phyloP scores from a whole-genome alignment of 305 asterid species.

The Withania somnifera region DNA sequence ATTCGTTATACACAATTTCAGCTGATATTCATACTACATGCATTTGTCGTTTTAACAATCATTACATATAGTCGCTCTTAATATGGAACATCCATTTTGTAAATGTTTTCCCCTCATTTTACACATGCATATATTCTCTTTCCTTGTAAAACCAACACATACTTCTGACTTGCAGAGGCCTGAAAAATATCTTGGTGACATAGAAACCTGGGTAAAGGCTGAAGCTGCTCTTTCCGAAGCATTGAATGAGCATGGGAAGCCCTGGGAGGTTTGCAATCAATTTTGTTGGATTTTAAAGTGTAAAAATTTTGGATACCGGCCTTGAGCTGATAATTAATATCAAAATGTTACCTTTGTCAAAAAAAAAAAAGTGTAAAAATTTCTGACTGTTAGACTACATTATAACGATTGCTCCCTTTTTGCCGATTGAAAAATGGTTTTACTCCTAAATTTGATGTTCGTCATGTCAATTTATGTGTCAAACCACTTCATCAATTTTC shows the following conservation, averaged over 20 bases:
- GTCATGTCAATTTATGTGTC: not conserved
- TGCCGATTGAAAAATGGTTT: not conserved
- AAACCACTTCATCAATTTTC: not conserved
- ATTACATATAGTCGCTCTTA: not conserved
- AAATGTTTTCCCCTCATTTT: not conserved
- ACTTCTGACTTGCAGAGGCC: slow-evolving; percentile 65
- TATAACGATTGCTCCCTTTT: not conserved
- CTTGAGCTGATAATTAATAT: too few species aligned
- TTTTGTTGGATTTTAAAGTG: slow-evolving; percentile 1
- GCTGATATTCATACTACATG: not conserved
- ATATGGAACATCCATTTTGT: not conserved
- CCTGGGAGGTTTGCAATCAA: slow-evolving; percentile 69
- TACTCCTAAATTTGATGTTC: not conserved
- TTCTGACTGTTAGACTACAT: not conserved
- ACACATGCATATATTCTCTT: not conserved
- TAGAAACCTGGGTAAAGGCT: slow-evolving; percentile 79
- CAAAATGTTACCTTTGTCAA: too few species aligned
- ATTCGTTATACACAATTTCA: not conserved
- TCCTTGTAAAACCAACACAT: not conserved
- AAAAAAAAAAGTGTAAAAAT: not conserved
- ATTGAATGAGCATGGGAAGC: slow-evolving; percentile 76
- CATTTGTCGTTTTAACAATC: not conserved
- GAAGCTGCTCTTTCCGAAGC: slow-evolving; percentile 90
- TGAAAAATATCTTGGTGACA: slow-evolving; percentile 80
- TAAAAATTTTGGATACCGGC: too few species aligned